phyloP scores from a whole-genome alignment of 345 rosid species.

The Camelina laxa region DNA sequence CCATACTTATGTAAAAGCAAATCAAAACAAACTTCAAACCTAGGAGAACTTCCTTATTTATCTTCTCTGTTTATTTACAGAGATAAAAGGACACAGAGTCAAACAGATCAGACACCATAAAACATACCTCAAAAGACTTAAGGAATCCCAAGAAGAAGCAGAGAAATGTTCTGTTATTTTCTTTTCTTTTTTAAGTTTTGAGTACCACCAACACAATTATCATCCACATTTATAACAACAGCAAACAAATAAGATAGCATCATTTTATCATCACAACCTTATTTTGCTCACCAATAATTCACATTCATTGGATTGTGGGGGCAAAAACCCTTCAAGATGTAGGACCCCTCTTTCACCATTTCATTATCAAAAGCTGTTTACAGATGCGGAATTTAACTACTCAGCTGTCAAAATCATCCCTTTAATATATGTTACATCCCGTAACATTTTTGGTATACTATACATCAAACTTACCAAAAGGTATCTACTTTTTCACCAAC shows the following conservation, averaged over 20 bases:
- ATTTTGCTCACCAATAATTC: conserved; percentile 37
- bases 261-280: neutral
- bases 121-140: conserved; percentile 37
- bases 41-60: conserved; percentile 1
- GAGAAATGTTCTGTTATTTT: conserved; percentile 5
- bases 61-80: conserved; percentile 17
- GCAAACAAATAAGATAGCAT: conserved; percentile 17
- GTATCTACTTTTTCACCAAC: neutral
- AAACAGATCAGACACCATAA: conserved; percentile 20
- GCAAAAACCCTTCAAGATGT: conserved; percentile 34
- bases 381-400: conserved; percentile 11
- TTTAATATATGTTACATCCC: conserved; percentile 16
- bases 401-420: conserved; percentile 30
- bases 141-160: conserved; percentile 28
- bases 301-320: conserved; percentile 42
- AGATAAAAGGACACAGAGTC: conserved; percentile 14
- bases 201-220: conserved; percentile 9
- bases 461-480: neutral
- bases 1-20: conserved; percentile 16
- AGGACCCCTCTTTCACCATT: conserved; percentile 33
- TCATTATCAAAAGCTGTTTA: conserved; percentile 34
- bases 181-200: neutral
- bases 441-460: conserved; percentile 14
- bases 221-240: conserved; percentile 35
- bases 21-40: conserved; percentile 11